Evolutionary conservation across 1,284 basidiomycete species (phyloP).

Genomic region (Phellinidium pouzarii): DNA sequence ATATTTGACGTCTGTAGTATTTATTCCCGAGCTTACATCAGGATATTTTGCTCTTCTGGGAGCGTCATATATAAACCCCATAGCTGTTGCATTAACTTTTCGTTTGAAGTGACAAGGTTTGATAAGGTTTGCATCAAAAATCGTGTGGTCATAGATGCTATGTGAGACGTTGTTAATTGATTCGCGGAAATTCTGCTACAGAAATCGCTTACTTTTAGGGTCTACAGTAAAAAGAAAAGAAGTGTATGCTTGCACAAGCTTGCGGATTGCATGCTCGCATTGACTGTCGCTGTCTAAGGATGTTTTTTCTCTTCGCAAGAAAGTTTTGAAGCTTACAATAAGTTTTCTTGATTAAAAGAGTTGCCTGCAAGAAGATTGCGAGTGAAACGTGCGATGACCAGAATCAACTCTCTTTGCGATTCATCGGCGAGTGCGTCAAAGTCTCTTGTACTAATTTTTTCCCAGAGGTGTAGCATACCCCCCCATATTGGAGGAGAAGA

Average conservation of each 20-base stretch:
- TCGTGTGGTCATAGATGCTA: constrained; percentile 52
- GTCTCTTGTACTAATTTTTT: neutral
- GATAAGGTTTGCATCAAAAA: constrained; percentile 65
- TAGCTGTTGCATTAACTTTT: constrained; percentile 43
- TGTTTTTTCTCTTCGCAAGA: constrained; percentile 7
- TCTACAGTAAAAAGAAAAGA: constrained; percentile 59
- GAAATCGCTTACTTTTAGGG: constrained; percentile 38
- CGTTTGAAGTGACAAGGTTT: constrained; percentile 68
- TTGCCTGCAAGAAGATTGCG: constrained; percentile 70
- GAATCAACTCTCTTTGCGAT: constrained; percentile 16
- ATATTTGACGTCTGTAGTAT: neutral
- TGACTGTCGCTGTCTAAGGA: constrained; percentile 28
- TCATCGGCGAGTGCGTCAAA: neutral
- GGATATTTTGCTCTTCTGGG: constrained; percentile 66
- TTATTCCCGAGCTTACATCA: constrained; percentile 55
- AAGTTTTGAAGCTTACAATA: constrained; percentile 46
- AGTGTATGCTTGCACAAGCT: constrained; percentile 58
- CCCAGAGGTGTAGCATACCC: constrained; percentile 8
- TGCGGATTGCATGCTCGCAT: constrained; percentile 53
- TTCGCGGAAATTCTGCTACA: neutral
- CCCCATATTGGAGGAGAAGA: constrained; percentile 13
- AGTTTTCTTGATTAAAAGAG: constrained; percentile 53
- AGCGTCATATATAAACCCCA: constrained; percentile 60
- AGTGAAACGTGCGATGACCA: constrained; percentile 62
- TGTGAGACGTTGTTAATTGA: constrained; percentile 8